Evolutionary conservation across 2,329 filamentous ascomycete genomes (phyloP), one percentile per base, ranked within the genome.

Genomic region (Colletotrichum musicola): DNA sequence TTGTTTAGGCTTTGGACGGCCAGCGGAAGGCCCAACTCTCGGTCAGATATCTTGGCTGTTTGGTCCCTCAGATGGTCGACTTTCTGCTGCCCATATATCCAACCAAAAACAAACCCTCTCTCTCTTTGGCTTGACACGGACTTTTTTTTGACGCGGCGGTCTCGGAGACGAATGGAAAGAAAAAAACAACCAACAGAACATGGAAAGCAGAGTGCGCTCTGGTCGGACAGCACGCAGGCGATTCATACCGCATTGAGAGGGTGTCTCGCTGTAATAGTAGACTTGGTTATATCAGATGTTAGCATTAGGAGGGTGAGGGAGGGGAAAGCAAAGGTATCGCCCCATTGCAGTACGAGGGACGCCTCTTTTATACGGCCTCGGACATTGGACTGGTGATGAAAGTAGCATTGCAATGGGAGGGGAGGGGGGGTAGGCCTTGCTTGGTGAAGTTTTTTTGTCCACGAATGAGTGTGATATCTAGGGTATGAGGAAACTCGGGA

Each of bases 211-310:
- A 62, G 42, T 61, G 46, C 64, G 44, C 42, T 58, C 68, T 63
- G 47, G 64, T 57, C 38, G 49, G 49, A 60, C 40, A 55, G 54
- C 20, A 44, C 30, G 30, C 47, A 65, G 58, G 67, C 67, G 58
- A 68, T 53, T 27, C 67, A 68, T 63, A 58, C 58, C 57, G 54
- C 50, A 68, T 71, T 55, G 67, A 69, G 38, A 50, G 71, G 62
- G 69, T 71, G 72, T 67, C 73, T 75, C 73, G 69, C 68, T 75
- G 73, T 75, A 74, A 76, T 74, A 72, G 71, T 74, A 75, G 69
- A 74, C 71, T 76, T 77, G 76, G 73, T 68, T 76, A 73, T 70
- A 73, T 73, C 71, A 65, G 69, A 70, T 71, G 60, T 57, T 68
- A 69, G 51, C 67, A 68, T 69, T 63, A 46, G 59, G 59, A 42